These are phyloP conservation scores for Sicyos baderoa DNA, from an alignment of 306 rosid species.

Conservation along the genomic window DNA sequence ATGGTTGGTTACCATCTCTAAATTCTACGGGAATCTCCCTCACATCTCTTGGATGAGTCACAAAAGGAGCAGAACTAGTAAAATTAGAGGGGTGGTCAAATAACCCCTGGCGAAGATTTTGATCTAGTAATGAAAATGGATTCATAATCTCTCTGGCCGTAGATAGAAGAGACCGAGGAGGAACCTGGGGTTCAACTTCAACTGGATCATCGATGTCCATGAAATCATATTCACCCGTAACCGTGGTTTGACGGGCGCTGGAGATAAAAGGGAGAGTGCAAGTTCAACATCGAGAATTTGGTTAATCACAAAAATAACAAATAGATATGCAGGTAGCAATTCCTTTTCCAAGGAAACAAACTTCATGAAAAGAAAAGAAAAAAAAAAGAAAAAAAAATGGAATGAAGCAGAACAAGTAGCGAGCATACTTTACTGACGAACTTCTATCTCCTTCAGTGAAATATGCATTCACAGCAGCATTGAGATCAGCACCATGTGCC, in stretches of 20 bases:
- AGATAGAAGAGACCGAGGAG: constrained; percentile 37
- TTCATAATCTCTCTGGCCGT: constrained; percentile 31
- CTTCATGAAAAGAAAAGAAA: constrained; percentile 1
- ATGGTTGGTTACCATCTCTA: constrained; percentile 49
- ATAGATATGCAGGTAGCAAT: constrained; percentile 9
- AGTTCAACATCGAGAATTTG: constrained; percentile 1
- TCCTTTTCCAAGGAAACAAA: constrained; percentile 13
- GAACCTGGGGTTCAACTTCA: constrained; percentile 33
- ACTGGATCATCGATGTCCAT: constrained; percentile 69
- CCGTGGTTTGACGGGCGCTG: constrained; percentile 39
- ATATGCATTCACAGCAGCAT: constrained; percentile 74
- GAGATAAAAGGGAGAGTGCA: constrained; percentile 14
- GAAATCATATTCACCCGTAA: constrained; percentile 49
- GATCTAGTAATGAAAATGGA: constrained; percentile 51
- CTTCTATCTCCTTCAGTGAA: constrained; percentile 71
- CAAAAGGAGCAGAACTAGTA: constrained; percentile 37
- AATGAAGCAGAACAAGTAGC: constrained; percentile 13
- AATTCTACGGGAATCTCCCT: constrained; percentile 80
- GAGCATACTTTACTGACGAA: constrained; percentile 35
- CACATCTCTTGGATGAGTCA: constrained; percentile 70
- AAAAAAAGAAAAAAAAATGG: not conserved
- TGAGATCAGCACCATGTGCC: constrained; percentile 82
- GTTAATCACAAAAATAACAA: constrained; percentile 12
- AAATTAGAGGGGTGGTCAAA: constrained; percentile 29
- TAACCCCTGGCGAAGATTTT: constrained; percentile 32